Evolutionary conservation across 169 alveolate genomes (phyloP), one percentile per base, ranked within the genome.

Genomic region (Eimeria acervulina): DNA sequence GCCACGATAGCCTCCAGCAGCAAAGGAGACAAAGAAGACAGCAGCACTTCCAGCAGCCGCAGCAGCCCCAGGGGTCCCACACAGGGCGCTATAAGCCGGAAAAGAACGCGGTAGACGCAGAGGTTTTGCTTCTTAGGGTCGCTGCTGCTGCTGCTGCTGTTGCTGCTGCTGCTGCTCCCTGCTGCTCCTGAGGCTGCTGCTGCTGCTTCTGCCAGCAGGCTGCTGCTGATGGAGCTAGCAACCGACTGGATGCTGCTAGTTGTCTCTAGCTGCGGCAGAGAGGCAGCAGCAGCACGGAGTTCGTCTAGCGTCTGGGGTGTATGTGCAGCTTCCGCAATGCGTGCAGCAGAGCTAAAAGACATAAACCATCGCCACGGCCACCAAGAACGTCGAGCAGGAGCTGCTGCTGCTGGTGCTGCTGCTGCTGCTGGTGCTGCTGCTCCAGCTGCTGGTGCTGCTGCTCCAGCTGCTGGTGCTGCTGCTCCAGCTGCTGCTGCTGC

Each of bases 1-100:
- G 93, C 93, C n/a, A 85, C 93, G 2, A 85, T 31, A 36, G 81
- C 59, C 33, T 61, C 52, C 51, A 85, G 93, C 51, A 85, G 81
- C 81, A 85, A 47, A 13, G 93, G 93, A 42, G 76, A 66, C 13
- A 55, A 33, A 17, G 93, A 63, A 23, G 93, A 63, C 70, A 85
- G 93, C 81, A 85, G 80, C 66, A 85, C 66, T 19, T 85, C 93
- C 36, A 85, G 80, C 81, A 85, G 81, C 59, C 93, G 55, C 28
- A 85, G 63, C 40, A 55, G 15, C 44, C 83, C 80, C 38, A 85
- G 81, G 59, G 59, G 83, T 38, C 6, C 63, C 31, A 70, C 83
- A 31, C 83, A 66, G n/a, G 93, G 66, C 36, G 93, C 36, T 33
- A 66, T 61, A 10, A 63, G 42, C 31, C 93, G 83, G 17, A 63